These are phyloP conservation scores for Isabelozyma pseudorhagii DNA, from an alignment of 805 yeast species.

Conservation along the genomic window DNA sequence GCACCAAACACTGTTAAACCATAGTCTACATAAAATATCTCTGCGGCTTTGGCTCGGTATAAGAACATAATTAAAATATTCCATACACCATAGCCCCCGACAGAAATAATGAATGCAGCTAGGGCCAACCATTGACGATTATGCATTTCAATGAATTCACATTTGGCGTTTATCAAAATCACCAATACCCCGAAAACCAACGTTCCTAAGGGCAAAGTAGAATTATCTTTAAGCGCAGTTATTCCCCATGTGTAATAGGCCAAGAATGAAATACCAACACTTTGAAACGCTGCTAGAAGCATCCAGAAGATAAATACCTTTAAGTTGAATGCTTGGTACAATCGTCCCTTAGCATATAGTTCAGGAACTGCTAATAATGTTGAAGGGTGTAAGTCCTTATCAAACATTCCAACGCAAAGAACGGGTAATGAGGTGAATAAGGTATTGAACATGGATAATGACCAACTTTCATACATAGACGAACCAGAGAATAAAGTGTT, in stretches of 20 bases:
- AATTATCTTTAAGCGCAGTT: slow-evolving; percentile 63
- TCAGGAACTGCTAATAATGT: slow-evolving; percentile 92
- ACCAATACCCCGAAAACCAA: slow-evolving; percentile 71
- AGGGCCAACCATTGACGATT: slow-evolving; percentile 64
- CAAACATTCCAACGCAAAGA: slow-evolving; percentile 90
- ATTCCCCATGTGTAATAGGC: slow-evolving; percentile 71
- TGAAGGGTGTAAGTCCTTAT: slow-evolving; percentile 83
- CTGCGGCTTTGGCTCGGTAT: slow-evolving; percentile 49
- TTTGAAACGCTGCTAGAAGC: slow-evolving; percentile 67
- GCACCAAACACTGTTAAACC: slow-evolving; percentile 76
- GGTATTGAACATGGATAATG: slow-evolving; percentile 95
- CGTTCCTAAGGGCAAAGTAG: slow-evolving; percentile 80
- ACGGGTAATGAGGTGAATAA: slow-evolving; percentile 92
- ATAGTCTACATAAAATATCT: slow-evolving; percentile 67
- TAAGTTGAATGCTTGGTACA: slow-evolving; percentile 71
- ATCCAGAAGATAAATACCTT: slow-evolving; percentile 75
- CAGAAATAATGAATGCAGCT: slow-evolving; percentile 65
- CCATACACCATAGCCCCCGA: slow-evolving; percentile 86
- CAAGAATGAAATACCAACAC: slow-evolving; percentile 67
- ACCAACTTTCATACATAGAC: slow-evolving; percentile 92
- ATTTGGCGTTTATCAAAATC: slow-evolving; percentile 69
- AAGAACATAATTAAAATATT: slow-evolving; percentile 69
- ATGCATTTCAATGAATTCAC: slow-evolving; percentile 80
- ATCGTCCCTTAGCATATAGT: slow-evolving; percentile 73
- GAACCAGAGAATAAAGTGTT: slow-evolving; percentile 89